Base-by-base conservation (phyloP, 768 basidiomycete genomes). In the Melanogaster broomeanus region DNA sequence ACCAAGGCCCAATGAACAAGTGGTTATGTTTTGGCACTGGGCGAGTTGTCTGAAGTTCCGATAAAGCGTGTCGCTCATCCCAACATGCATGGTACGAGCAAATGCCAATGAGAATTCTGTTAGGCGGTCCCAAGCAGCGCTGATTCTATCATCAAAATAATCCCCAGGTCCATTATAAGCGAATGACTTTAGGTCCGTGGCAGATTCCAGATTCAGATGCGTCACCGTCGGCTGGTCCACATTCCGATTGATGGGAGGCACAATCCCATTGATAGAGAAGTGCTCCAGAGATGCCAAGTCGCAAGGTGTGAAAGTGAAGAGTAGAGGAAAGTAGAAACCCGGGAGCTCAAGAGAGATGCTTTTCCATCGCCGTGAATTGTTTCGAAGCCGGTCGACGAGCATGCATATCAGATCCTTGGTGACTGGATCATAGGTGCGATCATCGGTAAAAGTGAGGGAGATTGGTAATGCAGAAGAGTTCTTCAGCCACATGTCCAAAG, bases 1-100 rank as follows among this genome's bases (percentile, higher is more conserved):
- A 45, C 52, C 52, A 8, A 64, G 51, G 1, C 60, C 60, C 27
- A 67, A 10, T 24, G 56, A 66, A 5, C 45, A 55, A 12, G 45
- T 46, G 13, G 57, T 64, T n/a, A 65, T 39, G 44, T 62, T 62
- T 45, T 38, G 49, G 27, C 63, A 65, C 21, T 35, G 41, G 12
- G 33, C 22, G 2, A 63, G 56, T 18, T 37, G 18, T 15, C 3
- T 30, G 33, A 56, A 45, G 13, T 53, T 52, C n/a, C 46, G 45
- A 44, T 34, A 31, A 13, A 53, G 4, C 13, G 55, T 49, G n/a
- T 13, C 37, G 25, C 49, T 53, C 21, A 11, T 18, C 7, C 55
- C 49, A 13, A 10, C 10, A 21, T 47, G 52, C 2, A 51, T 52
- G 25, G n/a, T n/a, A n/a, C n/a, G n/a, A n/a, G 19, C 12, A 30